Conservation (phyloP, 495 filamentous ascomycete genomes). For the Hyaloscypha variabilis region DNA sequence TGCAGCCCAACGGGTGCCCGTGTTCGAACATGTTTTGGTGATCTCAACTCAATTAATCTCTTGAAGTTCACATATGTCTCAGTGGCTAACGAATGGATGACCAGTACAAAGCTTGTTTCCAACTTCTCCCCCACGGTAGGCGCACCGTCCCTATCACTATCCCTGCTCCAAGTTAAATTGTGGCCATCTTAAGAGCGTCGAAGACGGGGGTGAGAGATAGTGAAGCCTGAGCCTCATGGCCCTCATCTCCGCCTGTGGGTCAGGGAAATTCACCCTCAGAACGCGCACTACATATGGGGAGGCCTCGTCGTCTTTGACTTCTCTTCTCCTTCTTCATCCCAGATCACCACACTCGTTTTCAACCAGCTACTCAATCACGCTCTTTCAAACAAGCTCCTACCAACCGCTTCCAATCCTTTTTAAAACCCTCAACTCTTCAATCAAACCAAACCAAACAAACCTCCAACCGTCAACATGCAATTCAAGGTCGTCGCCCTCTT, state of each 20-base stretch:
- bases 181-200: not conserved
- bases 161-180: constrained; percentile 22
- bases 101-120: not conserved
- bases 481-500: constrained; percentile 29
- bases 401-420: not conserved
- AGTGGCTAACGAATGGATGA: not conserved
- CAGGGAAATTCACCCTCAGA: not conserved
- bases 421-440: constrained; percentile 19
- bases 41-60: not conserved
- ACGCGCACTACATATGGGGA: constrained; percentile 25
- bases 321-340: constrained; percentile 24
- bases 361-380: constrained; percentile 20
- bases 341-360: constrained; percentile 34
- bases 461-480: constrained; percentile 34
- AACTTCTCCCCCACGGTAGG: too few species aligned
- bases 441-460: constrained; percentile 14
- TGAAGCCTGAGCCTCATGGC: not conserved
- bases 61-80: not conserved
- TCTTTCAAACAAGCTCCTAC: constrained; percentile 5
- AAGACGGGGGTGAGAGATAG: not conserved
- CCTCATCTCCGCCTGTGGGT: constrained; percentile 31
- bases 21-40: too few species aligned
- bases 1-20: not conserved
- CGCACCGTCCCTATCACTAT: too few species aligned
- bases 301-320: constrained; percentile 1